Percentiles rank a stretch among this genome's conserved stretches.
phyloP scores from a whole-genome alignment of 768 basidiomycete genomes.

The Sutorius australiensis region DNA sequence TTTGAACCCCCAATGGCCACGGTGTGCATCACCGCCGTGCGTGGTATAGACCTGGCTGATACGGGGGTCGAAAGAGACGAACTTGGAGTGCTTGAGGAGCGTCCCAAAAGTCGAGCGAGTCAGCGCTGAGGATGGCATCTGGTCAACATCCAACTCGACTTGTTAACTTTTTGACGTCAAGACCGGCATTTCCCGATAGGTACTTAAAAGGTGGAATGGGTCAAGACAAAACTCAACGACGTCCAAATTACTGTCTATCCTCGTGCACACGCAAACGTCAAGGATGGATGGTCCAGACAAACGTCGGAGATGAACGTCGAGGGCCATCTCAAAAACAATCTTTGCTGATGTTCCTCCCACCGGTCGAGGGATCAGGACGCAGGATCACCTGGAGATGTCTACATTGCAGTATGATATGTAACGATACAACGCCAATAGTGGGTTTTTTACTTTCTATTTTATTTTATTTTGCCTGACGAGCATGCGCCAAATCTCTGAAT shows the following conservation, averaged over 20 bases:
- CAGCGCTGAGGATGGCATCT: slow-evolving; percentile 22
- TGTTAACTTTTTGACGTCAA: background rate
- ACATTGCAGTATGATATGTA: slow-evolving; percentile 30
- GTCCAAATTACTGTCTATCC: slow-evolving; percentile 81
- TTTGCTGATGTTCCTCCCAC: slow-evolving; percentile 85
- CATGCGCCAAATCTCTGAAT: slow-evolving; percentile 1
- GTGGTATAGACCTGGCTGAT: slow-evolving; percentile 79
- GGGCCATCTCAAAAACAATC: slow-evolving; percentile 81
- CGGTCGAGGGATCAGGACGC: slow-evolving; percentile 89
- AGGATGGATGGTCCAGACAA: slow-evolving; percentile 87
- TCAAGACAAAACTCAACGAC: slow-evolving; percentile 43
- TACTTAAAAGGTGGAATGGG: slow-evolving; percentile 28
- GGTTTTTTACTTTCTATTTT: too few species aligned
- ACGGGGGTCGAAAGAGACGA: slow-evolving; percentile 70
- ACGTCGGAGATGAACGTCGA: slow-evolving; percentile 63
- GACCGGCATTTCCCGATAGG: slow-evolving; percentile 25
- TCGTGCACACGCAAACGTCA: slow-evolving; percentile 39
- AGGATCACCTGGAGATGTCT: slow-evolving; percentile 86
- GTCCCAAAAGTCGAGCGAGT: slow-evolving; percentile 69
- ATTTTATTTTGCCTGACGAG: background rate
- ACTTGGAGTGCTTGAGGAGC: slow-evolving; percentile 77
- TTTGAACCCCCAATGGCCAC: slow-evolving; percentile 85
- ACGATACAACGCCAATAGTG: slow-evolving; percentile 3
- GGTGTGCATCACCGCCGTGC: slow-evolving; percentile 61
- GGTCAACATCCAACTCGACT: background rate